Conservation (phyloP, 2,329 filamentous ascomycete genomes). For the Tympanopsis confertula region DNA sequence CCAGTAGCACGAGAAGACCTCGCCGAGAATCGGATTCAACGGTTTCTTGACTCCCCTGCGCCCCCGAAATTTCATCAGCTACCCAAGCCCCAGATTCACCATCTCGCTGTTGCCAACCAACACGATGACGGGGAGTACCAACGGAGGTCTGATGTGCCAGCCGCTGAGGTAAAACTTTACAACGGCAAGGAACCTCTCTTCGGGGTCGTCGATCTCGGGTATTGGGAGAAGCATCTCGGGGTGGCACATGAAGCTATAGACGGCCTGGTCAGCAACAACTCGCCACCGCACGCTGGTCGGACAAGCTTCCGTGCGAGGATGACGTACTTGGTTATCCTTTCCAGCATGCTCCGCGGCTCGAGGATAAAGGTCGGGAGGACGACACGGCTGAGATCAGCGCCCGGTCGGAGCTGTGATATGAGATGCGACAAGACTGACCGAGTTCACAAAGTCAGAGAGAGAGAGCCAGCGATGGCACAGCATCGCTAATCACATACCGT, state of each 20-base stretch:
- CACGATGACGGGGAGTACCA: slow-evolving; percentile 23
- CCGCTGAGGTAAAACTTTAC: slow-evolving; percentile 97
- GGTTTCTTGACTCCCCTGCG: slow-evolving; percentile 91
- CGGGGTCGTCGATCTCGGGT: slow-evolving; percentile 75
- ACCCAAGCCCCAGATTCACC: neutral
- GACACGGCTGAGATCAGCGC: slow-evolving; percentile 87
- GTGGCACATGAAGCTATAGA: slow-evolving; percentile 89
- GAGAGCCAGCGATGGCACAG: slow-evolving; percentile 2
- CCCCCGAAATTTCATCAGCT: slow-evolving; percentile 1
- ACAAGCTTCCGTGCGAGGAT: slow-evolving; percentile 5
- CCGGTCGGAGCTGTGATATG: slow-evolving; percentile 90
- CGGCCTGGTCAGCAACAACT: slow-evolving; percentile 3
- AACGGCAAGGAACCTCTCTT: slow-evolving; percentile 82
- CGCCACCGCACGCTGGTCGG: slow-evolving; percentile 5
- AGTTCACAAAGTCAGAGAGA: neutral
- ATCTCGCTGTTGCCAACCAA: neutral
- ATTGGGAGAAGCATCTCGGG: slow-evolving; percentile 89
- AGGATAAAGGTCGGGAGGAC: slow-evolving; percentile 95
- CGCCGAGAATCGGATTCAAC: slow-evolving; percentile 88
- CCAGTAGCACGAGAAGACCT: slow-evolving; percentile 93
- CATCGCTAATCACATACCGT: slow-evolving; percentile 47
- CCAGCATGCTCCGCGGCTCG: slow-evolving; percentile 93
- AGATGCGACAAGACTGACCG: slow-evolving; percentile 79
- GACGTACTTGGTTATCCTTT: slow-evolving; percentile 90
- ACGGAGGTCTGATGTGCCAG: slow-evolving; percentile 98